phyloP scores from a whole-genome alignment of 129 eudicot genomes.

The Flaveria ramosissima region DNA sequence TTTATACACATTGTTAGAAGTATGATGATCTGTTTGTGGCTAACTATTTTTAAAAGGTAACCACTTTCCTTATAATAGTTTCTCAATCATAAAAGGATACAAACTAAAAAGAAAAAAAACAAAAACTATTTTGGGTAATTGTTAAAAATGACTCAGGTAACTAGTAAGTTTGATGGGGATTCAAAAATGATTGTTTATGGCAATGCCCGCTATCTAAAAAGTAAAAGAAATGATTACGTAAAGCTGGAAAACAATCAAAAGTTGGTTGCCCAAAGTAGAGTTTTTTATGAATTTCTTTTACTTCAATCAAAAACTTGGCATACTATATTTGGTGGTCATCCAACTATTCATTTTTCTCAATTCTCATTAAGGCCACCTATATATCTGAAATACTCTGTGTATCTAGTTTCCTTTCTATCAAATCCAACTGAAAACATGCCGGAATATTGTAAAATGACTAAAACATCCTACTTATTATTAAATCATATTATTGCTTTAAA shows the following conservation, averaged over 20 bases:
- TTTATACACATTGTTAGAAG: neutral
- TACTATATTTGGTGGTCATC: neutral
- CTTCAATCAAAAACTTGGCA: neutral
- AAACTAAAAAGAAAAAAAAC: neutral
- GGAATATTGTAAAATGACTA: neutral
- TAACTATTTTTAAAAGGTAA: neutral
- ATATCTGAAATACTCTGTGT: neutral
- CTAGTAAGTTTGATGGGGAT: neutral
- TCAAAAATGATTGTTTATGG: neutral
- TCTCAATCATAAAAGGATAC: neutral
- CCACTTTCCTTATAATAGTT: neutral
- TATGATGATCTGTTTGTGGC: neutral
- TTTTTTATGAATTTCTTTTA: neutral
- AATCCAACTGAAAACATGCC: neutral
- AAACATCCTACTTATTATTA: neutral
- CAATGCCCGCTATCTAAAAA: neutral
- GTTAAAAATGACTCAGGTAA: neutral
- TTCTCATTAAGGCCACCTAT: neutral
- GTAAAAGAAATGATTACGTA: neutral
- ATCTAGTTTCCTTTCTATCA: neutral
- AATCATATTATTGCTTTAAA: neutral
- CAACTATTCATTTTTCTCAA: neutral
- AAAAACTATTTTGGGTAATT: too few species aligned
- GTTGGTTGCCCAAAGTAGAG: neutral
- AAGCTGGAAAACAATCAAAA: neutral